Base-by-base conservation (phyloP, 441 rosid species). In the Arabidopsis hybrid region DNA sequence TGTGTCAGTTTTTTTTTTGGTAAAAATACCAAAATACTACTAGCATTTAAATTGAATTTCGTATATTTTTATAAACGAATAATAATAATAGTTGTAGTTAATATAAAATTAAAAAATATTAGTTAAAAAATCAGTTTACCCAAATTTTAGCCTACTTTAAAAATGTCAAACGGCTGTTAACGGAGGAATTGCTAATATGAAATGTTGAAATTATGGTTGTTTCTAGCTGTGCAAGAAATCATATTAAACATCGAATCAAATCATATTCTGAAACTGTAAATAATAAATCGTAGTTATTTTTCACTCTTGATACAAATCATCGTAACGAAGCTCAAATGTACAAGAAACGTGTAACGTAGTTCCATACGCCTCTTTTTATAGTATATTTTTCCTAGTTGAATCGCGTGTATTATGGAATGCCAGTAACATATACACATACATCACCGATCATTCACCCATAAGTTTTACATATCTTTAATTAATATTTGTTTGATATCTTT, bases 281-380 rank as follows among this genome's bases (percentile, higher is more conserved):
- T 21, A 21, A 66, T 5, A 11, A 38, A 17, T 39, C 3, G 32
- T 74, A 39, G 17, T 40, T 43, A 45, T 35, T 10, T 4, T 17
- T 49, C 7, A 16, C 16, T 9, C 12, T 18, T 59, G 2, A 13
- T 34, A n/a, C 47, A 45, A 67, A 68, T 16, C 34, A 39, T 21
- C 26, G 26, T 51, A 16, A 51, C 45, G 0, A 67, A 39, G 5
- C 68, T 36, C 32, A 68, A 45, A 61, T 62, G 52, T 53, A 62
- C 70, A 75, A 75, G 79, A 45, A 75, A 53, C 70, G 52, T 62
- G 51, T 75, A 55, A 75, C 74, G 59, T 38, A 69, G 52, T 10
- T 46, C 17, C 3, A 62, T 62, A 69, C 79, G 70, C 65, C 35
- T 61, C 11, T 26, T 67, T 40, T 34, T 0, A 21, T 45, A 40